These are phyloP conservation scores for Circinella umbellata DNA, from an alignment of 371 early-diverging fungal genomes.

Conservation along the genomic window DNA sequence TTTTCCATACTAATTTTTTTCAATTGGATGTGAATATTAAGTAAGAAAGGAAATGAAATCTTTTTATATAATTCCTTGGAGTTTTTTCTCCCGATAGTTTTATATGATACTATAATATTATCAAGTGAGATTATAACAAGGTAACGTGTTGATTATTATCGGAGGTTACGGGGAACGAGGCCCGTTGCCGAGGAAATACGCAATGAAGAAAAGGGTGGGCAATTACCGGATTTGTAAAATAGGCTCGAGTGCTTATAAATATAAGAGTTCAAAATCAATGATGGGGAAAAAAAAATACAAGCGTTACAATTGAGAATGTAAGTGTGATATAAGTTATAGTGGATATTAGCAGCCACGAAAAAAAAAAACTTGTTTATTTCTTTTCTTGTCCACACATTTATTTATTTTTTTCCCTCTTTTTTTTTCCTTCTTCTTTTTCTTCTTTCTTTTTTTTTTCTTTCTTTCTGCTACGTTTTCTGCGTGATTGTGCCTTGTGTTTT, in stretches of 20 bases:
- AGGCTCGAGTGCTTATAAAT: slow-evolving; percentile 11
- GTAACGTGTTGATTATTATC: background rate
- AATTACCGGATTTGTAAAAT: slow-evolving; percentile 18
- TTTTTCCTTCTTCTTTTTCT: background rate
- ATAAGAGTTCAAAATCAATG: background rate
- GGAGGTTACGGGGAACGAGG: slow-evolving; percentile 1
- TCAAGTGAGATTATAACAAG: background rate
- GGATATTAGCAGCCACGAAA: background rate
- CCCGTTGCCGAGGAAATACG: slow-evolving; percentile 1
- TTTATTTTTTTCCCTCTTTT: slow-evolving; percentile 2
- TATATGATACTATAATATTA: no score
- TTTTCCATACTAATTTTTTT: no score
- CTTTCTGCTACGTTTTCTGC: background rate
- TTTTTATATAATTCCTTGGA: no score
- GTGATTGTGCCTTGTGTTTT: background rate
- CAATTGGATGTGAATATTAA: no score
- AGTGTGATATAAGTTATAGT: no score
- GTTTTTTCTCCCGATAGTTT: no score
- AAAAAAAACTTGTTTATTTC: slow-evolving; percentile 10
- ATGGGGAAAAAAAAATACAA: no score
- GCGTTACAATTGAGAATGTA: background rate
- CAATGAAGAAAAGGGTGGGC: slow-evolving; percentile 3
- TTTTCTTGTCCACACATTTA: background rate
- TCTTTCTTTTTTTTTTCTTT: slow-evolving; percentile 8
- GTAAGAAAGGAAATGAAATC: no score